These are phyloP conservation scores for Solanum chacoense DNA, from an alignment of 305 asterid species.

Conservation along the genomic window DNA sequence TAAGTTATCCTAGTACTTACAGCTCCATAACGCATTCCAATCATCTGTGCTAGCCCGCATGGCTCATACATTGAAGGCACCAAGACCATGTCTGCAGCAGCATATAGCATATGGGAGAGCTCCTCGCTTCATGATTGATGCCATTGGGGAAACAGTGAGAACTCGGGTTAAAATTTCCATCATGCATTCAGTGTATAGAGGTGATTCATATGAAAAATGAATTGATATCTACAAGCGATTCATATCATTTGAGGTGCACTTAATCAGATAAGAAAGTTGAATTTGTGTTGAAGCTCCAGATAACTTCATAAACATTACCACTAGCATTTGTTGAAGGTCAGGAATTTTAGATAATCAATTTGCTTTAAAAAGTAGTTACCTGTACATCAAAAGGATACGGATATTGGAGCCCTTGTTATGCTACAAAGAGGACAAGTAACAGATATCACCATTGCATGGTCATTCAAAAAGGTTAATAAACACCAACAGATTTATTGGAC, in stretches of 20 bases:
- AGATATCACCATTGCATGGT: constrained; percentile 11
- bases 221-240: not conserved
- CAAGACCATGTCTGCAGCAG: constrained; percentile 85
- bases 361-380: constrained; percentile 24
- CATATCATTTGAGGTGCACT: not conserved
- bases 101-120: constrained; percentile 86
- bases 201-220: not conserved
- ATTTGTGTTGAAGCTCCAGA: not conserved
- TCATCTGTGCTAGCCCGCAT: constrained; percentile 86
- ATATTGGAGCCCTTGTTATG: constrained; percentile 58
- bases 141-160: not conserved
- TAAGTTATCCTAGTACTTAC: constrained; percentile 26
- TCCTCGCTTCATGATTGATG: constrained; percentile 60
- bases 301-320: not conserved
- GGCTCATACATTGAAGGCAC: constrained; percentile 94
- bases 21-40: constrained; percentile 92
- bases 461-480: not conserved
- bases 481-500: not conserved
- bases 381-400: constrained; percentile 74
- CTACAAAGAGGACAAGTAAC: constrained; percentile 39
- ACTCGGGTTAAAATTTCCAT: not conserved
- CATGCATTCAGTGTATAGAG: not conserved
- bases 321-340: not conserved
- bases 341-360: constrained; percentile 1
- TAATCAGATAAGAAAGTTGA: not conserved